A percentile compares a stretch with the other conserved stretches of the same genome.
phyloP scores from a whole-genome alignment of 352 stramenopile species.

The Phytopythium chamaehyphon region DNA sequence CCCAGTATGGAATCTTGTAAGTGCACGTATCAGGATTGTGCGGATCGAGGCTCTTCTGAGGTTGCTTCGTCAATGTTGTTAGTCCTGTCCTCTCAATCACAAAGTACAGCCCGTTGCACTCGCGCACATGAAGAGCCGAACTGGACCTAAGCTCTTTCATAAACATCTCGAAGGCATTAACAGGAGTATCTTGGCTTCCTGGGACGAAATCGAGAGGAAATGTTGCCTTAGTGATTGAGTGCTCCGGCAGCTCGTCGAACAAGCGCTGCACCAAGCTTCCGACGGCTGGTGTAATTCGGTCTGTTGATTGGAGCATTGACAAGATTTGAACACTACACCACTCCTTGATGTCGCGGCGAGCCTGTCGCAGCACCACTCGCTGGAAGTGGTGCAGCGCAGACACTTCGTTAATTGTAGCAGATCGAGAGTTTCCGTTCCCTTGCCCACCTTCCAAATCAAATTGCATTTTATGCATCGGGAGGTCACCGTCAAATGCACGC shows the following conservation, averaged over 20 bases:
- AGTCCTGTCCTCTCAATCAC: slow-evolving; percentile 33
- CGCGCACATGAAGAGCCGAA: slow-evolving; percentile 39
- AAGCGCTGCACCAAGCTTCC: slow-evolving; percentile 62
- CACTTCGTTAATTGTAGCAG: slow-evolving; percentile 24
- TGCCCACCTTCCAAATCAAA: slow-evolving; percentile 51
- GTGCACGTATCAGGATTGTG: neutral
- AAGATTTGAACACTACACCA: slow-evolving; percentile 83
- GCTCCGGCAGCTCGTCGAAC: slow-evolving; percentile 59
- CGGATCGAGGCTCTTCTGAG: neutral
- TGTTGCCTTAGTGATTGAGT: slow-evolving; percentile 54
- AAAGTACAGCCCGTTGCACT: slow-evolving; percentile 68
- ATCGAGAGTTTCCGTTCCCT: slow-evolving; percentile 8
- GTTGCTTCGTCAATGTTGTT: neutral
- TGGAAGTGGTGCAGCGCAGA: slow-evolving; percentile 71
- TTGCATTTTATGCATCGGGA: slow-evolving; percentile 27
- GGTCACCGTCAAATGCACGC: slow-evolving; percentile 43
- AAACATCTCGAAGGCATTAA: slow-evolving; percentile 56
- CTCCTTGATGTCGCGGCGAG: slow-evolving; percentile 76
- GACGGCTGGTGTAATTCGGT: slow-evolving; percentile 64
- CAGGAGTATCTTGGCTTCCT: slow-evolving; percentile 47
- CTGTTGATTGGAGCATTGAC: slow-evolving; percentile 59
- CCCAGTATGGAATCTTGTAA: slow-evolving; percentile 76
- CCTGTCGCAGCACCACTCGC: slow-evolving; percentile 57
- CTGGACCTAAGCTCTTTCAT: slow-evolving; percentile 51
- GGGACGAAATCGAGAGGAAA: slow-evolving; percentile 76